These are phyloP conservation scores for Vigna unguiculata DNA, from an alignment of 306 rosid species.

Conservation along the genomic window DNA sequence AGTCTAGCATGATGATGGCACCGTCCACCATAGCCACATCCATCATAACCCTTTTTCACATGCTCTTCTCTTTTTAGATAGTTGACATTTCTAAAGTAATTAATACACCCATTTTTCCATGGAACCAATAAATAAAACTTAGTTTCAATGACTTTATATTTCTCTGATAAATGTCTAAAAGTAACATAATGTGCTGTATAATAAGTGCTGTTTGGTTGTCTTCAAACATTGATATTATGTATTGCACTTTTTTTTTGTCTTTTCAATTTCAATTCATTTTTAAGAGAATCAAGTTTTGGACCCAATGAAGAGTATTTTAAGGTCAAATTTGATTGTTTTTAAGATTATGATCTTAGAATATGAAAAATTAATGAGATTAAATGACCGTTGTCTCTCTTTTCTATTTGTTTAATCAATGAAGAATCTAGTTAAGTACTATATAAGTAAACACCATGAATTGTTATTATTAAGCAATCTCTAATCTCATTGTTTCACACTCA, in stretches of 20 bases:
- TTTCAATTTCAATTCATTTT: neutral
- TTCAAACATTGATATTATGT: conserved; percentile 18
- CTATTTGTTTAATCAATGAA: neutral
- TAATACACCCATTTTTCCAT: conserved; percentile 40
- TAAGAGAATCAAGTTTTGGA: no score
- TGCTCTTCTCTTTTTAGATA: conserved; percentile 46
- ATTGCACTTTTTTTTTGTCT: neutral
- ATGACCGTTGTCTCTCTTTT: neutral
- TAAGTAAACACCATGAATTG: neutral
- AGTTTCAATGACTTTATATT: conserved; percentile 18
- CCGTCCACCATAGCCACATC: conserved; percentile 51
- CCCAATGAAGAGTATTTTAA: neutral
- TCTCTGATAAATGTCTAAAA: neutral
- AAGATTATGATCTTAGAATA: neutral
- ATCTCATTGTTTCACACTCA: neutral
- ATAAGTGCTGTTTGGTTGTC: conserved; percentile 38
- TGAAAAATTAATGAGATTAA: neutral
- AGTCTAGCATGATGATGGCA: conserved; percentile 51
- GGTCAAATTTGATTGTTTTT: neutral
- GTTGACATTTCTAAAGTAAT: conserved; percentile 52
- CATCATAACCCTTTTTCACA: conserved; percentile 57
- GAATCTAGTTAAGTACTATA: neutral
- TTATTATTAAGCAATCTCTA: conserved; percentile 1
- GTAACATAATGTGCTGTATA: neutral
- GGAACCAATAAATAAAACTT: conserved; percentile 15